Conservation (phyloP, 441 rosid genomes). For the Euphorbia celastroides region DNA sequence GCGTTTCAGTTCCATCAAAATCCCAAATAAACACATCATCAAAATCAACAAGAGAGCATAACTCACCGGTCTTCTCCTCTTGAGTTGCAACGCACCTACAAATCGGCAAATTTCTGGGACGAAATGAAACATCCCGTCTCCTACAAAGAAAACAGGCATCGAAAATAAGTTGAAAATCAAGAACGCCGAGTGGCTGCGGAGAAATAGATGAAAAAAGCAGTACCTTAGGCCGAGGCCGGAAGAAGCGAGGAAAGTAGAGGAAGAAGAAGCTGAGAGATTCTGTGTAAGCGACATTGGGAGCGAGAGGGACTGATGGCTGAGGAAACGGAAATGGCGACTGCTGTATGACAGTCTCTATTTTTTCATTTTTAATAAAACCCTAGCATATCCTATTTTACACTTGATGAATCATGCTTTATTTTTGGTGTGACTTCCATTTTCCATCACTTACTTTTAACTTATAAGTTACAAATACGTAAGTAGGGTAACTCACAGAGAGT, state of each 20-base stretch:
- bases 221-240: slow-evolving; percentile 45
- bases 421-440: no score
- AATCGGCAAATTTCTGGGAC: slow-evolving; percentile 33
- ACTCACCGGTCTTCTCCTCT: slow-evolving; percentile 50
- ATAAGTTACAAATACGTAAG: no score
- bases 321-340: slow-evolving; percentile 1
- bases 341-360: background rate
- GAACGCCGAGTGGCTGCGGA: background rate
- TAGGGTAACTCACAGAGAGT: no score
- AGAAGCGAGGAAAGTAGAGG: slow-evolving; percentile 52
- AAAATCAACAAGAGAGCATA: background rate
- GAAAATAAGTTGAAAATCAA: background rate
- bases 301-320: background rate
- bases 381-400: no score
- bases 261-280: slow-evolving; percentile 50
- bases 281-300: slow-evolving; percentile 39
- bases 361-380: background rate
- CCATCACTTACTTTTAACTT: no score
- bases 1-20: background rate
- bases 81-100: slow-evolving; percentile 63
- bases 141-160: slow-evolving; percentile 23
- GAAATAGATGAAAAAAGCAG: background rate
- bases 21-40: background rate
- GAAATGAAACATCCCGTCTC: slow-evolving; percentile 34
- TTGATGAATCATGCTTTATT: no score